Base-by-base conservation (phyloP, 257 asterid species). In the Jasminum sambac region DNA sequence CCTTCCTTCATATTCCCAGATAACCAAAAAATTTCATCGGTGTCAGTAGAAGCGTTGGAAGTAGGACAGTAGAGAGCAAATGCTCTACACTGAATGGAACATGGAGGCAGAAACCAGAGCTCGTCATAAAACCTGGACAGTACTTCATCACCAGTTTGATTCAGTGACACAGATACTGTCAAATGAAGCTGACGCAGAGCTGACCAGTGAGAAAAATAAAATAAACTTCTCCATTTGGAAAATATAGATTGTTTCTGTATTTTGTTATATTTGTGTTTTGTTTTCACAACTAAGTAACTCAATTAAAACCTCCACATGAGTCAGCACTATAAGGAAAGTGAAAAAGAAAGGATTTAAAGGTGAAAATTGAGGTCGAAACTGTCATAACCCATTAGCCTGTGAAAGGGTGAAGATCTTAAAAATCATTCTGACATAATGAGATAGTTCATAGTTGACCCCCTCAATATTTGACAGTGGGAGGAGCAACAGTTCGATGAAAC, bases 341-440 rank as follows among this genome's bases (percentile, higher is more conserved):
- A 64, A 63, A 42, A 5, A 23, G 4, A 25, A 72, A 12, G 10
- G 62, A 55, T 63, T 55, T 19, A 5, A 26, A 11, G 60, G 55
- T 61, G n/a, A 21, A 52, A 44, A 63, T 23, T 36, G 64, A 40
- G 16, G 9, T 55, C 62, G 6, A 39, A 44, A 4, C 41, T 9
- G 5, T 6, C 30, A 24, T 71, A 63, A 36, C 65, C 36, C 63
- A 11, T 60, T 71, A 63, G 34, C 65, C 36, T 68, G n/a, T 60
- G 46, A 11, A 55, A 8, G 50, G 67, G 40, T 50, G 67, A 62
- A 39, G 46, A 34, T 48, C 62, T 26, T 37, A 40, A 58, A 23
- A 19, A 57, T 14, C 26, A 69, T 76, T 76, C 57, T 63, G 42
- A 23, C 52, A 55, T 30, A 40, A 66, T 64, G 44, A 26, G 38